A percentile compares a stretch with the other conserved stretches of the same genome.
phyloP scores from a whole-genome alignment of 352 stramenopile genomes.

The Pythium sukuiense region DNA sequence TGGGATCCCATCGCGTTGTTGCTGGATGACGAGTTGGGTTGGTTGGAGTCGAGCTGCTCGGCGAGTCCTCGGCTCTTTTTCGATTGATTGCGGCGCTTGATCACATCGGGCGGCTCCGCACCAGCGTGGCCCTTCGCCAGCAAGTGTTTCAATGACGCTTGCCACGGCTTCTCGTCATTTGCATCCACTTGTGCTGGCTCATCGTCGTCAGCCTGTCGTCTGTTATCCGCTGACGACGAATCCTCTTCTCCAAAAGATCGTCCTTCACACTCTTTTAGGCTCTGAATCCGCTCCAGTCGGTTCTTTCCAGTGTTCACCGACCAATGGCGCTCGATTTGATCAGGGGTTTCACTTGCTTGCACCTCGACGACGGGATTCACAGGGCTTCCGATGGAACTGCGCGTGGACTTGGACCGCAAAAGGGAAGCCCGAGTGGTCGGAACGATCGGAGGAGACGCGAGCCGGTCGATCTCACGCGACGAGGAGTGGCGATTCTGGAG shows the following conservation, averaged over 20 bases:
- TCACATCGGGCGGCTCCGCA: background rate
- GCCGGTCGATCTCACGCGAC: slow-evolving; percentile 17
- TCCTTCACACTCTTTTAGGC: background rate
- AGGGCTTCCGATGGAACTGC: slow-evolving; percentile 5
- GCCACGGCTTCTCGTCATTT: slow-evolving; percentile 44
- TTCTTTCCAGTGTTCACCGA: background rate
- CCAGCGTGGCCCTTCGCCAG: slow-evolving; percentile 41
- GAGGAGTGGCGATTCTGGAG: slow-evolving; percentile 44
- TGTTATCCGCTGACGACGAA: background rate
- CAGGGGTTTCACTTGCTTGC: background rate
- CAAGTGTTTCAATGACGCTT: slow-evolving; percentile 57
- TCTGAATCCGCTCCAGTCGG: background rate
- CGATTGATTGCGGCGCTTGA: background rate
- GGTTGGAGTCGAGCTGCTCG: background rate
- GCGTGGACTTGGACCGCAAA: slow-evolving; percentile 43
- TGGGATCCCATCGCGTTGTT: slow-evolving; percentile 18
- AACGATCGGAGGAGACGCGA: slow-evolving; percentile 7
- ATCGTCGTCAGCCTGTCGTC: background rate
- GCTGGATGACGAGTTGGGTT: background rate
- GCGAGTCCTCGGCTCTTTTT: slow-evolving; percentile 4
- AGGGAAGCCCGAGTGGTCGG: slow-evolving; percentile 21
- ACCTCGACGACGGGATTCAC: background rate
- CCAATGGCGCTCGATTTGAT: background rate
- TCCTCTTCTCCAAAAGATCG: background rate
- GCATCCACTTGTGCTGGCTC: slow-evolving; percentile 1